These are phyloP conservation scores for Letharia lupina DNA, from an alignment of 495 filamentous ascomycete species.

Conservation along the genomic window DNA sequence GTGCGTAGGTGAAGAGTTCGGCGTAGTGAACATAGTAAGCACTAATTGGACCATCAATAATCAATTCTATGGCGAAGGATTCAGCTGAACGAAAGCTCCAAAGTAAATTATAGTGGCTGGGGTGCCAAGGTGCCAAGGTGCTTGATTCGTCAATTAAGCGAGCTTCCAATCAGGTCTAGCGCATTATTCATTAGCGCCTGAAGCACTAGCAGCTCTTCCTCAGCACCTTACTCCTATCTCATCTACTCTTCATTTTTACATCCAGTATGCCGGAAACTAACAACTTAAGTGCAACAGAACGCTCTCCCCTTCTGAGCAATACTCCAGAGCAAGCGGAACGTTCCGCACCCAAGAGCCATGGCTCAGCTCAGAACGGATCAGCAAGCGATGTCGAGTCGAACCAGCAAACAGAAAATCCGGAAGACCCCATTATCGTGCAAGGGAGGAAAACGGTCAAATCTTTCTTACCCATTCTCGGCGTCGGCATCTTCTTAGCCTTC, in stretches of 20 bases:
- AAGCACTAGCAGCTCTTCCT: background rate
- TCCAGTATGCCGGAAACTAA: background rate
- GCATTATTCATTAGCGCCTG: background rate
- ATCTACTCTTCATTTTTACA: no score
- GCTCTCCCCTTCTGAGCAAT: slow-evolving; percentile 1
- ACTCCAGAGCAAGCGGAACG: background rate
- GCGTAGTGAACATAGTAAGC: background rate
- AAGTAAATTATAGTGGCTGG: background rate
- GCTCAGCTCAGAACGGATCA: background rate
- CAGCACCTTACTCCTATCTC: background rate
- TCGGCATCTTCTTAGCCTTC: slow-evolving; percentile 17
- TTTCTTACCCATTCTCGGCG: slow-evolving; percentile 9
- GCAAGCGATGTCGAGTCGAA: slow-evolving; percentile 6
- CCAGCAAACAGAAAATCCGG: slow-evolving; percentile 5
- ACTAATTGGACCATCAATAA: background rate
- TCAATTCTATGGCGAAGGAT: background rate
- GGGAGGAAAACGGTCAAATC: slow-evolving; percentile 13
- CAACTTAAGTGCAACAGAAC: background rate
- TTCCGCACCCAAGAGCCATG: background rate
- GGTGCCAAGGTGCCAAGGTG: background rate
- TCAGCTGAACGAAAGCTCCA: background rate
- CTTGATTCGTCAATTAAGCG: background rate
- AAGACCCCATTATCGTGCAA: slow-evolving; percentile 4
- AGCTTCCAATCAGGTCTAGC: background rate
- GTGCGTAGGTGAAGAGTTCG: no score